Conservation (phyloP, 179 eudicot genomes). For the Silene coronaria region DNA sequence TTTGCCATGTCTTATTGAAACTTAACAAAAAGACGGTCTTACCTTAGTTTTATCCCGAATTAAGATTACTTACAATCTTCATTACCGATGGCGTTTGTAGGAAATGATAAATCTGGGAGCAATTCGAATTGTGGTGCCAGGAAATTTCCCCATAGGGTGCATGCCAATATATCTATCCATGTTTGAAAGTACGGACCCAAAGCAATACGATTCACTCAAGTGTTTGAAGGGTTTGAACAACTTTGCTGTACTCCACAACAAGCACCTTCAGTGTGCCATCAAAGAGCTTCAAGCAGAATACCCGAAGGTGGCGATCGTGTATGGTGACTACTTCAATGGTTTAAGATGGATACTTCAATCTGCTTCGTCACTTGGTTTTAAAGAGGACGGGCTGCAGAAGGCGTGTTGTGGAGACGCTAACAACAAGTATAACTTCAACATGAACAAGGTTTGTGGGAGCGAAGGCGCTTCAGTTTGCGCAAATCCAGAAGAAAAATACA, state of each 20-base stretch:
- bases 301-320: constrained; percentile 13
- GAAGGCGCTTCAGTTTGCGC: constrained; percentile 14
- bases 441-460: background rate
- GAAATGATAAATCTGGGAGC: background rate
- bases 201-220: constrained; percentile 9
- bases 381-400: background rate
- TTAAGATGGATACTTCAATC: constrained; percentile 9
- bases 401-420: constrained; percentile 17
- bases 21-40: no score
- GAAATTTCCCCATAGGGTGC: constrained; percentile 25
- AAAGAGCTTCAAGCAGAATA: constrained; percentile 1
- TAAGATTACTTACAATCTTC: background rate
- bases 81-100: background rate
- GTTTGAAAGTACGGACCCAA: constrained; percentile 4
- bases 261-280: constrained; percentile 11
- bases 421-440: constrained; percentile 12
- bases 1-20: no score
- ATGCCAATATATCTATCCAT: constrained; percentile 16
- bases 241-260: constrained; percentile 11
- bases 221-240: constrained; percentile 21
- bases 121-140: constrained; percentile 5
- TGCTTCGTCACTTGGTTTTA: constrained; percentile 17
- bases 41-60: background rate
- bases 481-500: background rate
- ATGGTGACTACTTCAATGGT: constrained; percentile 20